These are phyloP conservation scores for Solanum tacnaense DNA, from an alignment of 257 asterid species.

Conservation along the genomic window DNA sequence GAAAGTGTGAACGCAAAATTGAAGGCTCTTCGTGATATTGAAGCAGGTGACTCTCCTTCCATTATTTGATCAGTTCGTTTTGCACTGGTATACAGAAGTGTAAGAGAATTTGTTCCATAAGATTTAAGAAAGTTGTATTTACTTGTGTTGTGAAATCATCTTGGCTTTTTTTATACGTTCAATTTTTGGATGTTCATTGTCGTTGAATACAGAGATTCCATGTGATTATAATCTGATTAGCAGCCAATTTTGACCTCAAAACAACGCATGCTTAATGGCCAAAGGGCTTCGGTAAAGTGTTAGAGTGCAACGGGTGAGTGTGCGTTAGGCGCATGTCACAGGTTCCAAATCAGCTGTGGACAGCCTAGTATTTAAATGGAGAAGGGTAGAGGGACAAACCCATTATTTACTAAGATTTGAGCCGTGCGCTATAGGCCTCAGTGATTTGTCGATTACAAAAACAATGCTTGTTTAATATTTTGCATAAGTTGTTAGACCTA, in stretches of 20 bases:
- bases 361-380: not conserved
- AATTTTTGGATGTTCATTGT: not conserved
- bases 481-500: not conserved
- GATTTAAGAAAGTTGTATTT: not conserved
- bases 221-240: not conserved
- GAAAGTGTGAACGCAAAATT: constrained; percentile 49
- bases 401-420: not conserved
- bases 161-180: not conserved
- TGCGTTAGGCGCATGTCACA: not conserved
- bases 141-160: not conserved
- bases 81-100: not conserved
- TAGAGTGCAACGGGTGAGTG: not conserved
- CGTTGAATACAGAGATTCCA: not conserved
- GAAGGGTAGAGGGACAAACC: not conserved
- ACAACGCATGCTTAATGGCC: not conserved
- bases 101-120: not conserved
- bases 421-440: not conserved
- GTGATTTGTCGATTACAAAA: not conserved
- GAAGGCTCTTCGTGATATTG: constrained; percentile 65
- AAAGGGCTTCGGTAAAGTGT: not conserved
- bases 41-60: constrained; percentile 38
- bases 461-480: not conserved
- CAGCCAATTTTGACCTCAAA: not conserved
- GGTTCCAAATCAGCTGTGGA: not conserved
- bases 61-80: not conserved